These are phyloP conservation scores for Pythium insidiosum DNA, from an alignment of 352 stramenopile genomes.

Conservation along the genomic window DNA sequence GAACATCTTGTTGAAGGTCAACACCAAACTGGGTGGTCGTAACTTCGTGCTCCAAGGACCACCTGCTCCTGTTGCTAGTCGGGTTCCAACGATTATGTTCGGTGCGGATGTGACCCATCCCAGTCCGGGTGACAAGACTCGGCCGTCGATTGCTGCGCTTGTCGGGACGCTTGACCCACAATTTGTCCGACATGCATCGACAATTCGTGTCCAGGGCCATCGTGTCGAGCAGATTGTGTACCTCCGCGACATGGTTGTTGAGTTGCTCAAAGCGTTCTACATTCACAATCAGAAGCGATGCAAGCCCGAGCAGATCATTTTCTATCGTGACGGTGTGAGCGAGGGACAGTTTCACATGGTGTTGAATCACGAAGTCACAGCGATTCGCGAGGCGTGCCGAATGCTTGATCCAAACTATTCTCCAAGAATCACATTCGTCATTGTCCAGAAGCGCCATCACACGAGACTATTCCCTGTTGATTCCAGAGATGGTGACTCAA, in stretches of 20 bases:
- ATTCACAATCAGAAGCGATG: slow-evolving; percentile 25
- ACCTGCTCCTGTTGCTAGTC: slow-evolving; percentile 26
- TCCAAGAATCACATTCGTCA: slow-evolving; percentile 78
- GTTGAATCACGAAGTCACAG: slow-evolving; percentile 63
- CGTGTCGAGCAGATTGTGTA: slow-evolving; percentile 72
- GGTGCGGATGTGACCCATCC: slow-evolving; percentile 82
- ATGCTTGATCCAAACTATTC: slow-evolving; percentile 45
- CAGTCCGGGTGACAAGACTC: slow-evolving; percentile 55
- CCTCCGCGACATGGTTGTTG: slow-evolving; percentile 50
- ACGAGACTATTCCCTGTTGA: slow-evolving; percentile 61
- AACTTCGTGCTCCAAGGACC: slow-evolving; percentile 44
- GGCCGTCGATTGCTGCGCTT: slow-evolving; percentile 73
- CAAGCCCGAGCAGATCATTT: slow-evolving; percentile 71
- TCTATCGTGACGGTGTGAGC: slow-evolving; percentile 87
- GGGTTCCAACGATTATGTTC: slow-evolving; percentile 80
- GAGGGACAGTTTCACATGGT: slow-evolving; percentile 86
- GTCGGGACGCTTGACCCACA: slow-evolving; percentile 73
- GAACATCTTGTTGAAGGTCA: slow-evolving; percentile 77
- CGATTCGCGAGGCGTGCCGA: slow-evolving; percentile 66
- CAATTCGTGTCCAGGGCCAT: slow-evolving; percentile 64
- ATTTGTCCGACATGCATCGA: slow-evolving; percentile 57
- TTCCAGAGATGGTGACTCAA: slow-evolving; percentile 38
- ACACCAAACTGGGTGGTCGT: slow-evolving; percentile 65
- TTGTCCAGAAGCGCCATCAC: slow-evolving; percentile 86
- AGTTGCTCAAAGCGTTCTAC: slow-evolving; percentile 74